Evolutionary conservation across 1,284 basidiomycete species (phyloP).

Genomic region (Sanghuangporus baumii): DNA sequence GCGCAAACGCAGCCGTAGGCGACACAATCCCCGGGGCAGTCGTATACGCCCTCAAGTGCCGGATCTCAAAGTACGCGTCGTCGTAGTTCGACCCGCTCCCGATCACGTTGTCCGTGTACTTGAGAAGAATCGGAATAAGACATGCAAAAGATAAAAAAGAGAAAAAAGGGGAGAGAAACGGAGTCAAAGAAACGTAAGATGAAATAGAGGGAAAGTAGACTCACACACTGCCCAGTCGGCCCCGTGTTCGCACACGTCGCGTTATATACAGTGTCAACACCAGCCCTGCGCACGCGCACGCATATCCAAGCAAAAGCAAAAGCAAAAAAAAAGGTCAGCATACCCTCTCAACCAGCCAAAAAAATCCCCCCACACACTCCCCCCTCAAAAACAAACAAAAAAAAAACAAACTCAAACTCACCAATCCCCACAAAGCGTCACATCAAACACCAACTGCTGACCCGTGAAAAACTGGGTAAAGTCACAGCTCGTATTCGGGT

Average conservation of each 20-base stretch:
- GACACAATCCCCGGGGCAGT: conserved; percentile 4
- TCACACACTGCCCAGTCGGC: conserved; percentile 20
- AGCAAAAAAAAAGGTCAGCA: background rate
- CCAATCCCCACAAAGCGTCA: conserved; percentile 54
- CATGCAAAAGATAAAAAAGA: background rate
- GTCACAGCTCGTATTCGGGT: conserved; percentile 38
- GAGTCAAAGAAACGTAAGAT: background rate
- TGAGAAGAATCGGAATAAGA: background rate
- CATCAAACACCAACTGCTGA: conserved; percentile 52
- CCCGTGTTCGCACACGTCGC: conserved; percentile 18
- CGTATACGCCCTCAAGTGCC: conserved; percentile 43
- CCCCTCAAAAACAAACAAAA: too few species aligned
- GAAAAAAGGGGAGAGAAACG: background rate
- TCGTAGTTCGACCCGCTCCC: conserved; percentile 23
- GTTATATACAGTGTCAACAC: conserved; percentile 19
- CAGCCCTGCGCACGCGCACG: conserved; percentile 16
- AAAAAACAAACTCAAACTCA: conserved; percentile 19
- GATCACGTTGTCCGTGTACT: conserved; percentile 24
- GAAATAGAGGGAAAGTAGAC: conserved; percentile 4
- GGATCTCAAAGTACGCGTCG: conserved; percentile 46
- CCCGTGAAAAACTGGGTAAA: conserved; percentile 43
- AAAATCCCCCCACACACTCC: too few species aligned
- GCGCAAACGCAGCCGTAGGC: conserved; percentile 7
- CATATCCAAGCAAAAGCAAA: background rate
- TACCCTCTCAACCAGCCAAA: too few species aligned